phyloP scores from a whole-genome alignment of 371 early-diverging fungal genomes.

The Zychaea mexicana region DNA sequence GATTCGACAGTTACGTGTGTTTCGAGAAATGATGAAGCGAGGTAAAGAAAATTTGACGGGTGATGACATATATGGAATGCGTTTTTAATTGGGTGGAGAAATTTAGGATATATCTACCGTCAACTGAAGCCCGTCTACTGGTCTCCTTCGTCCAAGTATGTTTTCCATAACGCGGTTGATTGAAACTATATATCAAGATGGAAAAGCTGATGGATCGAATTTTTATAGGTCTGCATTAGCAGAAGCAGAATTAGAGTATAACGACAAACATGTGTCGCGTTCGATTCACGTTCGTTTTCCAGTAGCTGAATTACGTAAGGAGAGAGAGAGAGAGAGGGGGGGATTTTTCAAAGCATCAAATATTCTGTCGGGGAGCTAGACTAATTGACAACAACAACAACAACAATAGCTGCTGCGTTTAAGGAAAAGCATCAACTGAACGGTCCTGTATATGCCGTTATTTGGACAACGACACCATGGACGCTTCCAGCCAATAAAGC shows the following conservation, averaged over 20 bases:
- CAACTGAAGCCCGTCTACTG: conserved; percentile 89
- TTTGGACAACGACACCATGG: conserved; percentile 99
- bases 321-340: no score
- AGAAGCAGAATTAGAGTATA: conserved; percentile 92
- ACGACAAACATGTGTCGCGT: conserved; percentile 78
- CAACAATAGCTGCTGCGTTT: conserved; percentile 17
- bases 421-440: conserved; percentile 19
- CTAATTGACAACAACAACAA: no score
- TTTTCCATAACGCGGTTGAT: background rate
- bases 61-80: no score
- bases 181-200: no score
- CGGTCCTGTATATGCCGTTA: conserved; percentile 56
- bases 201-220: background rate
- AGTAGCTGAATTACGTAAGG: conserved; percentile 41
- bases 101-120: conserved; percentile 74
- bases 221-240: conserved; percentile 79
- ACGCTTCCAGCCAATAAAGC: conserved; percentile 91
- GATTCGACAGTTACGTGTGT: conserved; percentile 75
- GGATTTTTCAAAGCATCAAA: no score
- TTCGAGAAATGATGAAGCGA: conserved; percentile 75
- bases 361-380: no score
- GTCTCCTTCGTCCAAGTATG: conserved; percentile 81
- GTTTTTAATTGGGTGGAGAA: no score
- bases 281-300: conserved; percentile 76
- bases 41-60: no score